A percentile compares a stretch with the other conserved stretches of the same genome.
These are phyloP conservation scores for Macrocybe gigantea DNA, from an alignment of 768 basidiomycete species.

Conservation along the genomic window DNA sequence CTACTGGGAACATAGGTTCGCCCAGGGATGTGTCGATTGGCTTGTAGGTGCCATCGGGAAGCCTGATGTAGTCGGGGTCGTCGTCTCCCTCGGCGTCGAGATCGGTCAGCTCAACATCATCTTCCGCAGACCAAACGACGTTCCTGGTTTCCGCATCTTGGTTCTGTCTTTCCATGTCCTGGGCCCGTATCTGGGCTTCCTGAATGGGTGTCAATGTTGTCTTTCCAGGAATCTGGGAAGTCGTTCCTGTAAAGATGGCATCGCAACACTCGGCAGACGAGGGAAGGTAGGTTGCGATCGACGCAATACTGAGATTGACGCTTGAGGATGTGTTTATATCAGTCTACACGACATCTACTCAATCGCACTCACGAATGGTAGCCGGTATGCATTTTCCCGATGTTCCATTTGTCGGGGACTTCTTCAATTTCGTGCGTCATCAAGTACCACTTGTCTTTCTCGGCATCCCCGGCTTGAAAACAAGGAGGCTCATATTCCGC, in stretches of 20 bases:
- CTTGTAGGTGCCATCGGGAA: conserved; percentile 30
- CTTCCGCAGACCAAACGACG: conserved; percentile 60
- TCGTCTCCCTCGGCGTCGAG: conserved; percentile 58
- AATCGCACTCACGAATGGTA: conserved; percentile 55
- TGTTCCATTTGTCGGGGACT: conserved; percentile 64
- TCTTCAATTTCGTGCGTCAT: conserved; percentile 71
- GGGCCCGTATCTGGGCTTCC: conserved; percentile 45
- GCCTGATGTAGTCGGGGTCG: conserved; percentile 38
- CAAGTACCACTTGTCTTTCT: conserved; percentile 77
- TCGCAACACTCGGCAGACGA: conserved; percentile 53
- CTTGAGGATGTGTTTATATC: conserved; percentile 23
- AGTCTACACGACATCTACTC: neutral
- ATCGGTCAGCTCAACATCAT: conserved; percentile 42
- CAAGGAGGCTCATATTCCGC: conserved; percentile 80
- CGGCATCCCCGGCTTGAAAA: conserved; percentile 65
- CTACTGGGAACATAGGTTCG: conserved; percentile 39
- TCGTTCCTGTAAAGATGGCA: conserved; percentile 48
- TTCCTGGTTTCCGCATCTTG: conserved; percentile 58
- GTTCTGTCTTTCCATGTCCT: conserved; percentile 54
- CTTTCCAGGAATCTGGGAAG: conserved; percentile 19
- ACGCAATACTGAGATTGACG: conserved; percentile 66
- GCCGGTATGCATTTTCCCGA: conserved; percentile 66
- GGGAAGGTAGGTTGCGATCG: conserved; percentile 70
- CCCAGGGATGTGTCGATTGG: conserved; percentile 11
- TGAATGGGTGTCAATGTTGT: conserved; percentile 49